Evolutionary conservation across 768 basidiomycete genomes (phyloP), one percentile per base, ranked within the genome.

Genomic region (Podaxis sp.): DNA sequence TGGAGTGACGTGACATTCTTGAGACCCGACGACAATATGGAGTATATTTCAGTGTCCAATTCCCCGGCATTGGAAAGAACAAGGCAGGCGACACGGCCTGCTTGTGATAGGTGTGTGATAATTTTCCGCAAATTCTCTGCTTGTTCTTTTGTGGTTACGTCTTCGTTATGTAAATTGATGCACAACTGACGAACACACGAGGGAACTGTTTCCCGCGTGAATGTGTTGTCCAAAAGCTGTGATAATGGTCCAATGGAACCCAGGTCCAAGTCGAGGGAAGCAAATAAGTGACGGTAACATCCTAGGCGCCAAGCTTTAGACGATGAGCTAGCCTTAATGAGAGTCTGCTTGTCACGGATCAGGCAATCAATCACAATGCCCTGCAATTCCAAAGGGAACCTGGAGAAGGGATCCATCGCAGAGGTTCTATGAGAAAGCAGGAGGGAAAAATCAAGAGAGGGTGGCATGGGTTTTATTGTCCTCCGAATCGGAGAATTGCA

Each of bases 251-350:
- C 25, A 32, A 70, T 51, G 23, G 71, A 66, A 10, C 21, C 16
- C 52, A 59, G 48, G 54, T 61, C 32, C 7, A 72, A 57, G n/a
- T 13, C 28, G 27, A 70, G 55, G 4, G 56, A 62, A 13, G 59
- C 48, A 53, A 72, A 72, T 25, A 46, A 46, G 38, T 70, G 61
- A 16, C 54, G 38, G 48, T 69, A 66, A 65, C 66, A 63, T 23
- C 66, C 50, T 27, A 55, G 42, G 9, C 69, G 67, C 71, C 71
- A 72, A 27, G 61, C 40, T 36, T 58, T 50, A 44, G 67, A 72
- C n/a, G 70, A 66, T 23, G 61, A 36, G 56, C 65, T 68, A 37
- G 63, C 63, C 2, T 52, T 51, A 2, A 53, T 27, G 14, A 71
- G 66, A 9, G 61, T 52, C 10, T 21, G 52, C 23, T 25, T 61